Conservation (phyloP, 331 rosid genomes). For the Stylosanthes scabra region DNA sequence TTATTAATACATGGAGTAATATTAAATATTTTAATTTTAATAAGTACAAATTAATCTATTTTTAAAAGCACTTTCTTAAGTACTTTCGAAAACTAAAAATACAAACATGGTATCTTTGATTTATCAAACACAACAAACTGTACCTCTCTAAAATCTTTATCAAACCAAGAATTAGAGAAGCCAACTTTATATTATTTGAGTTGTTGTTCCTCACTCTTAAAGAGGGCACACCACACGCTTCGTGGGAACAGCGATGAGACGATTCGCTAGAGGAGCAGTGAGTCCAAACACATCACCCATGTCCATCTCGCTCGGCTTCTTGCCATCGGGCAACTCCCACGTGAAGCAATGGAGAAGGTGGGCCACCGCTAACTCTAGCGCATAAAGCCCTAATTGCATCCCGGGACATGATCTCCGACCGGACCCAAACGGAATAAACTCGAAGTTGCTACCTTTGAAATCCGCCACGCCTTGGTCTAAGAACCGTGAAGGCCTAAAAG, state of each 20-base stretch:
- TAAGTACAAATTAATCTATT: too few species aligned
- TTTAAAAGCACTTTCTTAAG: too few species aligned
- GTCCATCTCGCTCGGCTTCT: slow-evolving; percentile 76
- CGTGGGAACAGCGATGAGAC: slow-evolving; percentile 66
- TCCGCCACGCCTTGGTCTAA: slow-evolving; percentile 50
- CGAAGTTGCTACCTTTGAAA: slow-evolving; percentile 75
- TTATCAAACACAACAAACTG: too few species aligned
- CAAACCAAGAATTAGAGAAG: too few species aligned
- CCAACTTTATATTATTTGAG: too few species aligned
- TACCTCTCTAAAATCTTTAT: too few species aligned
- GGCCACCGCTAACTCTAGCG: slow-evolving; percentile 69
- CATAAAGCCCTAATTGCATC: slow-evolving; percentile 76
- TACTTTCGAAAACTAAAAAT: too few species aligned
- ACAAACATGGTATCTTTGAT: too few species aligned
- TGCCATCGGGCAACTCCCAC: slow-evolving; percentile 81
- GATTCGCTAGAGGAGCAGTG: slow-evolving; percentile 78
- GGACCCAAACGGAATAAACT: slow-evolving; percentile 90
- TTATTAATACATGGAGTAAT: too few species aligned
- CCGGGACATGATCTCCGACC: slow-evolving; percentile 96
- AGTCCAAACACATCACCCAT: slow-evolving; percentile 76
- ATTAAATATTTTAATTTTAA: too few species aligned
- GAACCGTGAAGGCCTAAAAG: slow-evolving; percentile 65
- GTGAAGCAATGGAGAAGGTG: slow-evolving; percentile 79
- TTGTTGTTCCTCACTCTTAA: neutral
- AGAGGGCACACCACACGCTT: slow-evolving; percentile 61